phyloP scores from a whole-genome alignment of 495 filamentous ascomycete species.

The Diplogelasinospora grovesii region DNA sequence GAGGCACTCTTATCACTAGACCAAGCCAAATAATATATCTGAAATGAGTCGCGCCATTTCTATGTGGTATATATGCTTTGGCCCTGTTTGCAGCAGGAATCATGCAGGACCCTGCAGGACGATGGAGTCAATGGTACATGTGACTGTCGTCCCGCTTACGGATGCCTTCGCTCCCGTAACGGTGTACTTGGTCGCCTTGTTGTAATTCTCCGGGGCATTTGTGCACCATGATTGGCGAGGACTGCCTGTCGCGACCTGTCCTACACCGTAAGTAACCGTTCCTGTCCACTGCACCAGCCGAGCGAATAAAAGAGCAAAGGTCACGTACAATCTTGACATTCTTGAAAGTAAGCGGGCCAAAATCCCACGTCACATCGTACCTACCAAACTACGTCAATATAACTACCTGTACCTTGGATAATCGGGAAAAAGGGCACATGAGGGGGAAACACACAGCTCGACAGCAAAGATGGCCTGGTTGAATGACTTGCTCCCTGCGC shows the following conservation, averaged over 20 bases:
- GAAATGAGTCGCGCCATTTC: too few relatives aligned
- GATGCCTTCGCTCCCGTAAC: conserved; percentile 22
- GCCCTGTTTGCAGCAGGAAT: not conserved
- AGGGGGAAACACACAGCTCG: conserved; percentile 21
- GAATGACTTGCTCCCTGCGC: conserved; percentile 28
- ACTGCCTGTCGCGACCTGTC: conserved; percentile 16
- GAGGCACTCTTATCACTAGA: too few relatives aligned
- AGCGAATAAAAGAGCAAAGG: not conserved
- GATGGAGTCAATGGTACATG: conserved; percentile 28
- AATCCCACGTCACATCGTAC: conserved; percentile 29
- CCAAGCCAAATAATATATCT: too few relatives aligned
- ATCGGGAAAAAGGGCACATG: not conserved
- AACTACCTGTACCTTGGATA: too few relatives aligned
- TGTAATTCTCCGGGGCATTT: conserved; percentile 29
- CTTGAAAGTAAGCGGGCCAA: conserved; percentile 30
- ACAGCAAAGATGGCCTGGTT: conserved; percentile 36
- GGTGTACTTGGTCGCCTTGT: conserved; percentile 26
- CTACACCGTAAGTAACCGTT: too few relatives aligned
- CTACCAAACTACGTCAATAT: conserved; percentile 7
- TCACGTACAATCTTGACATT: conserved; percentile 35
- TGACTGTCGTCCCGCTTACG: conserved; percentile 27
- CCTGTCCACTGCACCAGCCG: conserved; percentile 1
- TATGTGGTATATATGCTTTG: too few relatives aligned
- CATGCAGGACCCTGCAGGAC: conserved; percentile 18
- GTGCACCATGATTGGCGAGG: conserved; percentile 27